Conservation (phyloP, 768 basidiomycete species). For the Macrolepiota albuminosa region DNA sequence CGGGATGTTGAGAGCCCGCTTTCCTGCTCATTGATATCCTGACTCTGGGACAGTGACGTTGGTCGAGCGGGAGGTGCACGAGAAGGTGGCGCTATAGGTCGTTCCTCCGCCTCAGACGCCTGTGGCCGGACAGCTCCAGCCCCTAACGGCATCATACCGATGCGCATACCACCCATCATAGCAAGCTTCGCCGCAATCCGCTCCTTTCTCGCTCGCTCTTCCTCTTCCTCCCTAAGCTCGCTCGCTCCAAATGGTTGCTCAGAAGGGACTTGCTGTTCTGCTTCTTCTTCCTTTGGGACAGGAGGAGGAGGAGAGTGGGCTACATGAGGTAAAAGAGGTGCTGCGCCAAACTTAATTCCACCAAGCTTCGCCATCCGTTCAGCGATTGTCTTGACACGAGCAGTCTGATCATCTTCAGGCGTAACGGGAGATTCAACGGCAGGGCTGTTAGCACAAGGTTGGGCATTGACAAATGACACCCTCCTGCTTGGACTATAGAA, state of each 20-base stretch:
- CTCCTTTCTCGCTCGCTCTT: slow-evolving; percentile 53
- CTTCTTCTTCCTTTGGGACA: slow-evolving; percentile 23
- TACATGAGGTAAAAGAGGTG: slow-evolving; percentile 37
- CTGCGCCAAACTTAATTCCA: slow-evolving; percentile 77
- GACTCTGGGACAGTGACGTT: slow-evolving; percentile 30
- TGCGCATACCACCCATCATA: slow-evolving; percentile 53
- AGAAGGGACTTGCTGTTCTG: slow-evolving; percentile 16
- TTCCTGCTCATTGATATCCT: slow-evolving; percentile 33
- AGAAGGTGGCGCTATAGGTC: slow-evolving; percentile 10
- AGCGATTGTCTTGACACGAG: slow-evolving; percentile 68
- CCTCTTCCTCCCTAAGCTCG: slow-evolving; percentile 55
- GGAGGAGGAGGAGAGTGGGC: slow-evolving; percentile 34
- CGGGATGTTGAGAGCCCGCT: slow-evolving; percentile 21
- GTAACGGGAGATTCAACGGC: slow-evolving; percentile 10
- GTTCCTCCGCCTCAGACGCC: slow-evolving; percentile 23
- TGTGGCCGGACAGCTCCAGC: slow-evolving; percentile 27
- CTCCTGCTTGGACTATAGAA: slow-evolving; percentile 52
- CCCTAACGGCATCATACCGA: slow-evolving; percentile 49
- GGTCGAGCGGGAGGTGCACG: slow-evolving; percentile 16
- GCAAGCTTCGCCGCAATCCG: slow-evolving; percentile 50
- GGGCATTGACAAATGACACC: slow-evolving; percentile 24
- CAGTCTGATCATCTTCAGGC: slow-evolving; percentile 39
- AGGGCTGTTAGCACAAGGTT: slow-evolving; percentile 11
- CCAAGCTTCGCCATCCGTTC: slow-evolving; percentile 95
- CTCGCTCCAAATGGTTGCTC: slow-evolving; percentile 19